Base-by-base conservation (phyloP, 805 yeast genomes). In the Yamadazyma phyllophila region DNA sequence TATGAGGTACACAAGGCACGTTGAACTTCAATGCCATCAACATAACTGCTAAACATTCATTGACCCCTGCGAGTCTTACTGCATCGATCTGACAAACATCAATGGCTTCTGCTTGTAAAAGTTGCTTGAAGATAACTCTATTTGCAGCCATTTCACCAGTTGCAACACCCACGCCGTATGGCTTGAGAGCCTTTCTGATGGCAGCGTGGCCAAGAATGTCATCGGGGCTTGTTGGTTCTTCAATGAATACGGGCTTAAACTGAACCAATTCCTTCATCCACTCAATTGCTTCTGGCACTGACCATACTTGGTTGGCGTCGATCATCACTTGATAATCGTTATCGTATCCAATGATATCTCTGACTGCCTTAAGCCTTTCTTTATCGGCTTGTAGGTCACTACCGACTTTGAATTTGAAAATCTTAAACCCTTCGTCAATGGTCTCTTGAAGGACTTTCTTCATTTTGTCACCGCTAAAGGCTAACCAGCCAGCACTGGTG, bases 401-500 rank as follows among this genome's bases (percentile, higher is more conserved):
- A 5, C 76, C 75, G 16, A 69, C 74, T 48, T 71, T 71, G 53
- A 71, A 62, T 53, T 71, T 71, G 61, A 71, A 70, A 40, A 61
- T 56, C 24, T 58, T 63, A 58, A 63, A 71, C n/a, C 76, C 75
- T 34, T 59, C 57, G 27, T 53, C 67, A 32, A 66, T 48, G 36
- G 70, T 60, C 43, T 67, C 66, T 35, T 56, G 46, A 27, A 50
- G 37, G 4, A 45, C 44, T 12, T 48, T 41, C 37, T 62, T 61
- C 70, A 70, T 69, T 45, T 69, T 70, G 24, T 71, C 74, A 35
- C 68, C 76, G 29, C 57, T 50, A 49, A 65, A 71, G 6, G 72
- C 74, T 13, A 71, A 57, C 76, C 76, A 71, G 13, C 76, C 76
- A 4, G 76, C 74, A 30, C 71, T 59, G n/a, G 76, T 71, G 26